Evolutionary conservation across 768 basidiomycete species (phyloP).

Genomic region (Scleroderma bovista): DNA sequence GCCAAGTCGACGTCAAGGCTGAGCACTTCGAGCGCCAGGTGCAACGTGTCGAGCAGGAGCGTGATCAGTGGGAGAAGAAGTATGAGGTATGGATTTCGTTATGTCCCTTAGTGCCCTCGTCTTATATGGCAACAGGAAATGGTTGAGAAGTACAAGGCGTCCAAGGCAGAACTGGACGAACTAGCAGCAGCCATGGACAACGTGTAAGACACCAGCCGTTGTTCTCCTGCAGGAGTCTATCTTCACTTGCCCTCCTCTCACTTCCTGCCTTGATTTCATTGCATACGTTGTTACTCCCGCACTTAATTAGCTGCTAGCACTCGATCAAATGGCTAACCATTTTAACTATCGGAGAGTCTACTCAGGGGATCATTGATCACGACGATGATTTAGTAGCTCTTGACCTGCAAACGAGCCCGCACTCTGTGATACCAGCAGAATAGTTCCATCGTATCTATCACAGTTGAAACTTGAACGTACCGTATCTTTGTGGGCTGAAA

Average conservation of each 20-base stretch:
- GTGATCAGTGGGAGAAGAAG: constrained; percentile 92
- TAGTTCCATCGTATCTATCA: not conserved
- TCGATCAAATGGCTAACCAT: constrained; percentile 6
- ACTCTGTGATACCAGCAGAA: too few species aligned
- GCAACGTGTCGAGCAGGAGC: constrained; percentile 79
- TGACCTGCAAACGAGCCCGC: too few species aligned
- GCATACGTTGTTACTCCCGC: constrained; percentile 11
- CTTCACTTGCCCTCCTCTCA: not conserved
- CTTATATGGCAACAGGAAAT: constrained; percentile 48
- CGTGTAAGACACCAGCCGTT: constrained; percentile 36
- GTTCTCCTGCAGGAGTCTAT: constrained; percentile 4
- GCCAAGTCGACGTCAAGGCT: constrained; percentile 97
- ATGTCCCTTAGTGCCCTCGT: not conserved
- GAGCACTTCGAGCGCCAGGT: constrained; percentile 97
- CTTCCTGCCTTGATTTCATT: constrained; percentile 14
- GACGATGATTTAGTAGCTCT: too few species aligned
- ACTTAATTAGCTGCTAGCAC: constrained; percentile 20
- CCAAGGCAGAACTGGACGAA: constrained; percentile 81
- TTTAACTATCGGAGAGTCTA: too few species aligned
- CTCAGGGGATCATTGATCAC: too few species aligned
- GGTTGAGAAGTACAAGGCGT: constrained; percentile 59
- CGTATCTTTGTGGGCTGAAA: not conserved
- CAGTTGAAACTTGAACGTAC: not conserved
- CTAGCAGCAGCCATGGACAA: constrained; percentile 72
- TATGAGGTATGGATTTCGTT: constrained; percentile 63